Evolutionary conservation across 2,329 filamentous ascomycete species (phyloP).

Genomic region (Alternaria ventricosa): DNA sequence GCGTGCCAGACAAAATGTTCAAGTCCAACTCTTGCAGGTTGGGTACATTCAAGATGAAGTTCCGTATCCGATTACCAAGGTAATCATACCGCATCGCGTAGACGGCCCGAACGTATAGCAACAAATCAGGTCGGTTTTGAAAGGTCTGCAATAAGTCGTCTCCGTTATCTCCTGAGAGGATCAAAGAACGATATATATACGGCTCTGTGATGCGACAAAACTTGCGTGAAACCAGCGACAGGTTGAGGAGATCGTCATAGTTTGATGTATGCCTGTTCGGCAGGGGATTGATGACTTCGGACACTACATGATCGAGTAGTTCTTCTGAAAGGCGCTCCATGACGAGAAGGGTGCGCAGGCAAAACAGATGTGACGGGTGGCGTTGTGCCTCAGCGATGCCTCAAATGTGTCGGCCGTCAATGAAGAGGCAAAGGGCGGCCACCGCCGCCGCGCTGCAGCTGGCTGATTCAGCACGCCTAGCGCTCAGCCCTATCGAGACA

Average conservation of each 20-base stretch:
- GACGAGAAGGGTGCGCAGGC: background rate
- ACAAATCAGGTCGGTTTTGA: background rate
- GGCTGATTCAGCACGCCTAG: conserved; percentile 2
- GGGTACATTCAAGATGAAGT: conserved; percentile 1
- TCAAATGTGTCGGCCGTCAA: background rate
- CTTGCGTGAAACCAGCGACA: conserved; percentile 13
- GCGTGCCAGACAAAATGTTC: background rate
- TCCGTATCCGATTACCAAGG: background rate
- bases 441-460: background rate
- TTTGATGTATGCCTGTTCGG: background rate
- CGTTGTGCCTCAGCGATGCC: background rate
- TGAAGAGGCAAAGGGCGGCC: background rate
- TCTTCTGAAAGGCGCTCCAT: conserved; percentile 17
- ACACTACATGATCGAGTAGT: conserved; percentile 14
- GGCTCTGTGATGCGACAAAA: conserved; percentile 12
- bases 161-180: background rate
- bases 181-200: conserved; percentile 8
- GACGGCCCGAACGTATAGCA: background rate
- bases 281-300: conserved; percentile 1
- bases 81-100: background rate
- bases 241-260: conserved; percentile 5
- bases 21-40: conserved; percentile 7
- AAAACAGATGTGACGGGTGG: background rate
- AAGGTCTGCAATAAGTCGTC: background rate
- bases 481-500: background rate